These are phyloP conservation scores for Tylopilus felleus DNA, from an alignment of 768 basidiomycete genomes.

Conservation along the genomic window DNA sequence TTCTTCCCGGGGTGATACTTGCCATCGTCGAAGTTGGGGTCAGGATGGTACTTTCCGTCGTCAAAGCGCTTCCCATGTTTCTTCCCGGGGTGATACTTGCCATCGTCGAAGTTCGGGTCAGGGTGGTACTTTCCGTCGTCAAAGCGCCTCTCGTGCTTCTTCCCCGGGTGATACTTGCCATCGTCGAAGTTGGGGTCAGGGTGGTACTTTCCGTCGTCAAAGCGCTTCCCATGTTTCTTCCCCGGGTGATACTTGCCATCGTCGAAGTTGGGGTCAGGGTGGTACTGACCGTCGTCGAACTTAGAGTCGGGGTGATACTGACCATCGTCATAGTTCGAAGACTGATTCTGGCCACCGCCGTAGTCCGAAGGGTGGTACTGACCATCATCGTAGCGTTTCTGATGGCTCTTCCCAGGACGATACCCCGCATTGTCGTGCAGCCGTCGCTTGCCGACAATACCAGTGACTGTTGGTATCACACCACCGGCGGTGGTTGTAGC, in stretches of 20 bases:
- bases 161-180: background rate
- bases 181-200: constrained; percentile 1
- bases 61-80: too few species aligned
- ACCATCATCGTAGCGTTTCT: constrained; percentile 16
- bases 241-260: constrained; percentile 5
- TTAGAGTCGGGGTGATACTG: background rate
- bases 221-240: constrained; percentile 1
- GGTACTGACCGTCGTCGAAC: background rate
- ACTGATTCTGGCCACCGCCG: constrained; percentile 2
- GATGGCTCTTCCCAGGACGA: background rate
- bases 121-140: constrained; percentile 11
- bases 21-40: too few species aligned
- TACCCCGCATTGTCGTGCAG: background rate
- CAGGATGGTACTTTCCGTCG: too few species aligned
- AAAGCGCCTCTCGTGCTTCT: background rate
- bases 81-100: too few species aligned
- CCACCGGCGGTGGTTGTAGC: background rate
- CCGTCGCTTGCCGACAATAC: background rate
- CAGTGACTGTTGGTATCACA: background rate
- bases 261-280: constrained; percentile 13
- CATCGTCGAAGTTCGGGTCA: too few species aligned
- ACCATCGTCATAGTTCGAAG: background rate
- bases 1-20: too few species aligned
- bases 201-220: constrained; percentile 8
- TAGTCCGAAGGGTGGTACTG: background rate